Base-by-base conservation (phyloP, 331 rosid species). In the Malus hybrid region DNA sequence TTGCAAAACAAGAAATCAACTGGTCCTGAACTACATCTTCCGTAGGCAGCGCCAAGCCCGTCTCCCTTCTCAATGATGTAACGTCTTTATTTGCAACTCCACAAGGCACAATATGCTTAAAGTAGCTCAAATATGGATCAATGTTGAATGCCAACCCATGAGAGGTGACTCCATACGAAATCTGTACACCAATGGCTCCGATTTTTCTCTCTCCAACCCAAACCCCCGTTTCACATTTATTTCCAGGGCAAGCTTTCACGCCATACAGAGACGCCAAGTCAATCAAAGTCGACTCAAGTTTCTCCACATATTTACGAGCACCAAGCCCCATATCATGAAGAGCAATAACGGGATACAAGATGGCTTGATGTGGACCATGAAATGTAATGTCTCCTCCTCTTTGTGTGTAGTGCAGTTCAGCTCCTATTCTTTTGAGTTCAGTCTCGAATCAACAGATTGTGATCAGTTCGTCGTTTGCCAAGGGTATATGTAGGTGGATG, bases 141-240 rank as follows among this genome's bases (percentile, higher is more conserved):
- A 93, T 85, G 80, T 88, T 93, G 72, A 93, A 90, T 52, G 98
- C 98, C 82, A 92, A 67, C 42, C 98, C 98, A 83, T 88, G 93
- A 56, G 96, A 87, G 20, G 92, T 86, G 72, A 93, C 80, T 71
- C 95, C 96, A 78, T 63, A 65, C 0, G 96, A 90, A 73, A 93
- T 88, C 64, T 75, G 84, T 57, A 93, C 94, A 72, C 96, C 96
- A 61, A 90, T 78, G 3, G 98, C 96, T 29, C 97, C 93, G n/a
- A 87, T 89, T 83, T 90, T 93, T 68, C 89, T 93, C 56, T 85
- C 92, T 70, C 85, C 93, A 36, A 93, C 95, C 96, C 97, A 93
- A 58, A 89, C 96, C 56, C 98, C 89, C 0, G 92, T 92, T 80
- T 90, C 92, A 34, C 92, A 82, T 28, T 55, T 73, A 64, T 74